Evolutionary conservation across 345 rosid species (phyloP), one percentile per base, ranked within the genome.

Genomic region (Anacardium occidentale): DNA sequence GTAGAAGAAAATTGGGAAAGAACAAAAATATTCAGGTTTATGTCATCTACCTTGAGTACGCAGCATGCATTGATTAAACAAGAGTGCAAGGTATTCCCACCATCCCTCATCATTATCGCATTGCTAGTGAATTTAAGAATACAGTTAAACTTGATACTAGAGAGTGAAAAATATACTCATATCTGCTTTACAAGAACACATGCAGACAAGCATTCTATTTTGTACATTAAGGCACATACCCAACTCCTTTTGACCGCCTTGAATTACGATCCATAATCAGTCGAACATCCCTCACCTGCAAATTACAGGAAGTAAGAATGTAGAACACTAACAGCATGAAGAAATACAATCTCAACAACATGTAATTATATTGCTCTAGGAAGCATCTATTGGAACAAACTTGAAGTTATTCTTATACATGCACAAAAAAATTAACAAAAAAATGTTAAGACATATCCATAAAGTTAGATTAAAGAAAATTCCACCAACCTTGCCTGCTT

Each of bases 91-190:
- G 92, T 85, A 85, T 82, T 90, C 89, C 91, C 96, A 87, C 80
- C 94, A 90, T 91, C 92, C 89, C 90, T 90, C 97, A 90, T 91
- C 94, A 86, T 87, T 85, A 89, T 89, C 88, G 94, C 98, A 91
- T 87, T 85, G 96, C 90, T 91, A 94, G 92, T 90, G 87, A 79
- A 91, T 90, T 92, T 91, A 89, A 87, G 84, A 88, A 91, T 94
- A 87, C 89, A 90, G 88, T 89, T 87, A 91, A 91, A 90, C 83
- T 76, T 87, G 87, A 83, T 88, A 85, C 87, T 94, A 80, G 71
- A 76, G 84, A 86, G 76, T 50, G 14, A 13, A 84, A 87, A 79
- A 83, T 84, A 77, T 72, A 83, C 88, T 77, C 75, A 74, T 79
- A 78, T 78, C 72, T 81, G 68, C 74, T 84, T 77, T 79, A 80